phyloP scores from a whole-genome alignment of 2,329 filamentous ascomycete genomes.

The Diaporthe sp. region DNA sequence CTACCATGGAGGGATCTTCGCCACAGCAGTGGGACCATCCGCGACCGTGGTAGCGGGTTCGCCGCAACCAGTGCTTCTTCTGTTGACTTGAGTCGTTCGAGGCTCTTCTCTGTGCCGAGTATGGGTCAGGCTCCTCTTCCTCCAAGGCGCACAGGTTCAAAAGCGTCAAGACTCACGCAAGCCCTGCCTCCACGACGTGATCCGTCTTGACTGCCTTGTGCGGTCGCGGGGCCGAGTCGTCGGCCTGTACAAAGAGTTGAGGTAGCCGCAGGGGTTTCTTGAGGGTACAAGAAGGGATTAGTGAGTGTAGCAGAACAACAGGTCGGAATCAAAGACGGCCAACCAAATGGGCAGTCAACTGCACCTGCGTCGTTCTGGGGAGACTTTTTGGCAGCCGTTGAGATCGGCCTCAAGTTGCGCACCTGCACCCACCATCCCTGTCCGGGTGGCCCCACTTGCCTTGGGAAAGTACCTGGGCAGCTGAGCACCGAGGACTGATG shows the following conservation, averaged over 20 bases:
- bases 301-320: neutral
- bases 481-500: neutral
- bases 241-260: neutral
- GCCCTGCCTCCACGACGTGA: slow-evolving; percentile 12
- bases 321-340: neutral
- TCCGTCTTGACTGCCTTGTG: slow-evolving; percentile 1
- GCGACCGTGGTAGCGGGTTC: neutral
- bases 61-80: neutral
- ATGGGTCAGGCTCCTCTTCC: neutral
- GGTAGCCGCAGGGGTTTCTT: slow-evolving; percentile 9
- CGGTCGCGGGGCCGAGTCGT: slow-evolving; percentile 9
- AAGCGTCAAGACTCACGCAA: slow-evolving; percentile 15
- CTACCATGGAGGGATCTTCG: slow-evolving; percentile 31
- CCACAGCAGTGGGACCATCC: neutral
- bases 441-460: slow-evolving; percentile 24
- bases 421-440: slow-evolving; percentile 25
- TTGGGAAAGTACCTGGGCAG: slow-evolving; percentile 5
- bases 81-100: slow-evolving; percentile 1
- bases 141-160: neutral
- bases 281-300: slow-evolving; percentile 1
- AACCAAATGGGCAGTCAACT: neutral
- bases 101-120: neutral
- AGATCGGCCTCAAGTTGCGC: slow-evolving; percentile 29
- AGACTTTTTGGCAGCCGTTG: slow-evolving; percentile 6
- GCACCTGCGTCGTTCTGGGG: neutral